Base-by-base conservation (phyloP, 768 basidiomycete genomes). In the Russula abietina region DNA sequence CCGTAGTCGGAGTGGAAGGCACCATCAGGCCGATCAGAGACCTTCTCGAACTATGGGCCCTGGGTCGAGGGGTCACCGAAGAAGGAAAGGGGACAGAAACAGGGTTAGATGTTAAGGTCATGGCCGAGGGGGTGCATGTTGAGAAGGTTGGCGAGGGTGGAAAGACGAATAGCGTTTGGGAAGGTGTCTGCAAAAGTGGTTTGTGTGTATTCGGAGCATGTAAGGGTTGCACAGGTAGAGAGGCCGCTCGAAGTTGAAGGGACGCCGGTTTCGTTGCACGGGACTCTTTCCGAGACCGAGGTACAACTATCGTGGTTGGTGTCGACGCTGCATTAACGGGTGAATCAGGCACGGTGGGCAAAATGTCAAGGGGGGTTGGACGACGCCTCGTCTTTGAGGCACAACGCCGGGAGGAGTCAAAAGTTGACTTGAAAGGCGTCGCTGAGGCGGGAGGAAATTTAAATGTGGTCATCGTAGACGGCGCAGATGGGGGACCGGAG, bases 101-200 rank as follows among this genome's bases (percentile, higher is more conserved):
- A 63, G 83, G 65, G 67, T 78, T 87, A 64, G 89, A 88, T 50
- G 83, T 89, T 59, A 93, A 76, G 41, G 87, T 91, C 84, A 92
- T 86, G 39, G 90, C 88, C 52, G 89, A 88, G 30, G 91, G 89
- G 56, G 87, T 90, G 43, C 75, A 81, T 50, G 83, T 78, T 69
- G 78, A 79, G 53, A 70, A 68, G 32, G 72, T 79, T 73, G 83
- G 89, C 5, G 90, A 92, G 36, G 91, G 89, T 1, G 91, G 91
- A 70, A 93, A 93, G 41, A 93, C 86, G 68, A 93, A 92, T 51
- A 93, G 78, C 0, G 91, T 93, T 71, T 93, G 91, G 1, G 90
- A 89, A 36, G 88, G 87, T 38, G 86, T 81, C 51, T 78, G 73
- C 43, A 77, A 59, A 48, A 33, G 49, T 30, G 52, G 49, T 58